Base-by-base conservation (phyloP, 164 flowering plant genomes). In the Vitis amurensis region DNA sequence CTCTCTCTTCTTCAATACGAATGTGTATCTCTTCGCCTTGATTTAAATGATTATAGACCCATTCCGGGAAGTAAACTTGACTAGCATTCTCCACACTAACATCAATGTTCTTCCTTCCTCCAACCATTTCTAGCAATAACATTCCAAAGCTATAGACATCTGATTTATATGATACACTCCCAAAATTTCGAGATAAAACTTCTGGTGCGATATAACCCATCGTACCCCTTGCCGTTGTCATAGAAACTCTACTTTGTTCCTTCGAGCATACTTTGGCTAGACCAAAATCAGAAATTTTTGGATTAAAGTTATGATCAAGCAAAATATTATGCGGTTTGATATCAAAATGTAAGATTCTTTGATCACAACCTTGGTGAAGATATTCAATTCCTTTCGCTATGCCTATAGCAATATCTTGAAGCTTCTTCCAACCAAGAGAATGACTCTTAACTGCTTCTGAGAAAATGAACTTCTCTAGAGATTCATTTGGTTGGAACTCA, bases 401-500 rank as follows among this genome's bases (percentile, higher is more conserved):
- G 44, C 44, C 44, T 31, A 31, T 0, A 31, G 44, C 44, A 31
- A 31, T 31, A 7, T 3, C 44, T 31, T 31, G 44, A 31, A 31
- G 44, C 44, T 31, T 31, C 44, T 31, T 31, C 58, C 17, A 55
- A 12, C 58, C n/a, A 55, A 55, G 58, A 12, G 58, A 55, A 12
- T 2, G 58, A 9, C 2, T 10, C 4, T 19, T 12, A 7, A 11
- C 55, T 16, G 9, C 53, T 19, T 8, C 2, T 5, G 13, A 1
- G 11, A 47, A 63, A 16, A 63, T 63, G 55, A 31, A 3, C 30
- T 63, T 63, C 29, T 63, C 55, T 31, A 63, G 31, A 11, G 55
- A 63, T 14, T 27, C 66, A 16, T 63, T 63, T 15, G 66, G 55
- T 52, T 47, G 17, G 66, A 63, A 63, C 9, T 63, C 66, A 63